These are phyloP conservation scores for Pythium sukuiense DNA, from an alignment of 352 stramenopile genomes.

Conservation along the genomic window DNA sequence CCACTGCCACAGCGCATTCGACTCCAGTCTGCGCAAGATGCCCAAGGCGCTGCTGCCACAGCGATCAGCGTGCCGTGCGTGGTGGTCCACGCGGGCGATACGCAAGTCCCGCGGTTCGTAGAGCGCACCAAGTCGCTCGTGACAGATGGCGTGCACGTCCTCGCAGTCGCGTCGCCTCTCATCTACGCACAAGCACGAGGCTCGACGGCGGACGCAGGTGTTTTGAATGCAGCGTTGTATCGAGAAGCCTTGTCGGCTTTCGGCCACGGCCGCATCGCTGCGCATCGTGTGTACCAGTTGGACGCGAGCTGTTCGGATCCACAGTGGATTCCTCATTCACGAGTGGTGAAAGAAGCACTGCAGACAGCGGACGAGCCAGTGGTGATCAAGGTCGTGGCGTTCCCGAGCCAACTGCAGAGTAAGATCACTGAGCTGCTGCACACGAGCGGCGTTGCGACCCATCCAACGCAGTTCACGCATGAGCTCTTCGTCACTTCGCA, in stretches of 20 bases:
- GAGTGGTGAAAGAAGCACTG: constrained; percentile 1
- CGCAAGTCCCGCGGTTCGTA: constrained; percentile 33
- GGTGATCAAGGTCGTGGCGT: constrained; percentile 39
- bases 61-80: constrained; percentile 19
- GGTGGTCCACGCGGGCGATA: constrained; percentile 32
- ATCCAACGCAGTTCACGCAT: constrained; percentile 47
- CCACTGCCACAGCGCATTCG: not conserved
- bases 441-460: constrained; percentile 31
- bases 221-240: constrained; percentile 18
- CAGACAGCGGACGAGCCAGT: not conserved
- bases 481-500: constrained; percentile 46
- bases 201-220: not conserved
- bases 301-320: constrained; percentile 41
- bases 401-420: constrained; percentile 37
- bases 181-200: constrained; percentile 27
- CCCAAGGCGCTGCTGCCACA: not conserved
- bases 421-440: constrained; percentile 37
- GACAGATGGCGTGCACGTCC: not conserved
- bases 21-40: not conserved
- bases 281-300: constrained; percentile 55
- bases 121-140: constrained; percentile 1
- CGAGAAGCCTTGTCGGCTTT: constrained; percentile 13
- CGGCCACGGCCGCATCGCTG: constrained; percentile 37
- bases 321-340: constrained; percentile 39
- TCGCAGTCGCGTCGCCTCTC: constrained; percentile 26